Percentiles rank a stretch among this genome's conserved stretches.
Evolutionary conservation across 2,329 filamentous ascomycete species (phyloP).

Genomic region (Claviceps pusilla): DNA sequence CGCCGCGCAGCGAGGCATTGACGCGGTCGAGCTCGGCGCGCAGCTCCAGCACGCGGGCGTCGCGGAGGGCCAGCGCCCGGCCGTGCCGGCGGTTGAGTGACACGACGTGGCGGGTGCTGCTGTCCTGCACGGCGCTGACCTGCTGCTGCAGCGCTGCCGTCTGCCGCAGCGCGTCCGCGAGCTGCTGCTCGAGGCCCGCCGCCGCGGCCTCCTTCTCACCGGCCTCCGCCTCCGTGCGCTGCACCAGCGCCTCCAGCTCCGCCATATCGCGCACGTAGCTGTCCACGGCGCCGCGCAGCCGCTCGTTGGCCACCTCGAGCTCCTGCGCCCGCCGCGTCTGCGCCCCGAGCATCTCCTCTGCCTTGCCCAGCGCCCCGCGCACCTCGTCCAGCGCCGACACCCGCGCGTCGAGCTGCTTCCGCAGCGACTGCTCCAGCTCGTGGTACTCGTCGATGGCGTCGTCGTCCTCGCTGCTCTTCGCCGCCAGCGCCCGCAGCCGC

Average conservation of each 20-base stretch:
- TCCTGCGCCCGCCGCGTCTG: conserved; percentile 27
- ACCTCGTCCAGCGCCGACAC: conserved; percentile 36
- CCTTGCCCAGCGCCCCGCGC: conserved; percentile 24
- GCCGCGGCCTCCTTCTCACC: conserved; percentile 23
- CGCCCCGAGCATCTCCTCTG: conserved; percentile 19
- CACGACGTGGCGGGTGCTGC: no score
- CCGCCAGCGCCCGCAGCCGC: conserved; percentile 33
- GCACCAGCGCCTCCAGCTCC: conserved; percentile 37
- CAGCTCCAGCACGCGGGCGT: conserved; percentile 35
- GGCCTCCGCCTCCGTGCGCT: conserved; percentile 29
- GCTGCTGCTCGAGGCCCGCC: conserved; percentile 27
- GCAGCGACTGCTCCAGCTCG: conserved; percentile 37
- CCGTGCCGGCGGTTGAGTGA: conserved; percentile 12
- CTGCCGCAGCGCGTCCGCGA: conserved; percentile 26
- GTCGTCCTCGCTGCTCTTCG: conserved; percentile 32
- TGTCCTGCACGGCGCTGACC: no score
- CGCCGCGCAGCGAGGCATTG: conserved; percentile 28
- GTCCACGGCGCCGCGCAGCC: conserved; percentile 36
- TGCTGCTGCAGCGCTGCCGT: no score
- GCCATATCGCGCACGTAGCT: conserved; percentile 38
- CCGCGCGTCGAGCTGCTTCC: conserved; percentile 39
- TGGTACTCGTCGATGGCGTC: conserved; percentile 46
- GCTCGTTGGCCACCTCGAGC: conserved; percentile 33
- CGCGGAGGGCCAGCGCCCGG: conserved; percentile 32
- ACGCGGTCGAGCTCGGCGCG: conserved; percentile 32